Percentiles rank a stretch among this genome's conserved stretches.
phyloP scores from a whole-genome alignment of 2,329 filamentous ascomycete genomes.

The Epicoccum sorghinum region DNA sequence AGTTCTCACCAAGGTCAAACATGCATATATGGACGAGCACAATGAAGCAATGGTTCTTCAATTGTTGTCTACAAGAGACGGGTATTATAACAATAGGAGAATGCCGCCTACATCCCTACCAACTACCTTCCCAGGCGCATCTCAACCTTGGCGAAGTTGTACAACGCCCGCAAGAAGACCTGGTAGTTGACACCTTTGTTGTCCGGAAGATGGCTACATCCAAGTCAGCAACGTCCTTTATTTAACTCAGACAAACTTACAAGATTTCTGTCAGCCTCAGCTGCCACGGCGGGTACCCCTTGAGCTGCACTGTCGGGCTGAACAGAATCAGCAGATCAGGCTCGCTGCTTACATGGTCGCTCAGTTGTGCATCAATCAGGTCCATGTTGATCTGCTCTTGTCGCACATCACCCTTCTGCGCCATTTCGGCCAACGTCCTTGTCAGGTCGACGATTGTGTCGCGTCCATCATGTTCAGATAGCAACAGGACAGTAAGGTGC shows the following conservation, averaged over 20 bases:
- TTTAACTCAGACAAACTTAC: constrained; percentile 51
- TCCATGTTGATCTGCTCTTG: constrained; percentile 83
- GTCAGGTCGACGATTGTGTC: constrained; percentile 96
- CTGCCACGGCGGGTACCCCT: constrained; percentile 97
- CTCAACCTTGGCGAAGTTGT: constrained; percentile 84
- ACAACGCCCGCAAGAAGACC: constrained; percentile 83
- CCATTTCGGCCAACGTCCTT: constrained; percentile 93
- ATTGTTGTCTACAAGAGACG: constrained; percentile 8
- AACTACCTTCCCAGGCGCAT: constrained; percentile 76
- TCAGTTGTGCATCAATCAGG: constrained; percentile 87
- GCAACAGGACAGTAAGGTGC: constrained; percentile 71
- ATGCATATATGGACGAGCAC: not conserved
- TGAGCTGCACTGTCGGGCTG: constrained; percentile 78
- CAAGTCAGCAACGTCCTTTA: constrained; percentile 14
- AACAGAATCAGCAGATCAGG: constrained; percentile 91
- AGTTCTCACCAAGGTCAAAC: not conserved
- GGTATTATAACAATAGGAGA: constrained; percentile 25
- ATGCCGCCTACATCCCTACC: not conserved
- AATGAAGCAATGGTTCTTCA: not conserved
- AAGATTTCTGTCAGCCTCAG: constrained; percentile 94
- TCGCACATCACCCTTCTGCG: constrained; percentile 82
- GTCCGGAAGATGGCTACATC: constrained; percentile 61
- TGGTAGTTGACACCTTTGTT: constrained; percentile 90
- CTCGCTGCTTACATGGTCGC: constrained; percentile 77
- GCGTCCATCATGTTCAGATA: constrained; percentile 86